Conservation (phyloP, 108 stramenopile species). For the Fistulifera solaris region DNA sequence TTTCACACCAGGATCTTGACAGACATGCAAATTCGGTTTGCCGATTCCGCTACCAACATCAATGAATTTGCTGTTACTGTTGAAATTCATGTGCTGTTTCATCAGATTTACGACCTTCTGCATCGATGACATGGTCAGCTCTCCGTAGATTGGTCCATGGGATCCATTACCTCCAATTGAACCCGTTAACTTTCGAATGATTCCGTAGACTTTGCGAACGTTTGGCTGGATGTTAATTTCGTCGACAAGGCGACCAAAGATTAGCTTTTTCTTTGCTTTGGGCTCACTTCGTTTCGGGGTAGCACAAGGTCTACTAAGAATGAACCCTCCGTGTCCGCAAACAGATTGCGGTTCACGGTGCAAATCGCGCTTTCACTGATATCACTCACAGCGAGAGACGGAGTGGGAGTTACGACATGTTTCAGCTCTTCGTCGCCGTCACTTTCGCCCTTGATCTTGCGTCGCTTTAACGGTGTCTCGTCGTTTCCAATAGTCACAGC, state of each 20-base stretch:
- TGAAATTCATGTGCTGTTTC: slow-evolving; percentile 67
- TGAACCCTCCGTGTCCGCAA: too few species aligned
- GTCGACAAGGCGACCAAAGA: slow-evolving; percentile 31
- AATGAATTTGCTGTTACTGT: slow-evolving; percentile 75
- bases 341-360: too few species aligned
- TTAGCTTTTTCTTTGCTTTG: slow-evolving; percentile 21
- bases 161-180: slow-evolving; percentile 84
- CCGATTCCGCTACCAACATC: slow-evolving; percentile 97
- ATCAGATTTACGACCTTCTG: slow-evolving; percentile 82
- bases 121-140: slow-evolving; percentile 85
- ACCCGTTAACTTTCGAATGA: slow-evolving; percentile 73
- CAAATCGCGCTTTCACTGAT: too few species aligned
- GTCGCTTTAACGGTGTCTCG: too few species aligned
- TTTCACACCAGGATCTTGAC: slow-evolving; percentile 78
- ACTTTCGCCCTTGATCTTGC: too few species aligned
- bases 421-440: too few species aligned
- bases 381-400: too few species aligned
- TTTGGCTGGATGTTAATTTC: slow-evolving; percentile 29
- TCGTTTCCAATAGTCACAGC: too few species aligned
- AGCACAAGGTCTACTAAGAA: background rate
- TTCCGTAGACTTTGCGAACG: slow-evolving; percentile 40
- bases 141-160: slow-evolving; percentile 91
- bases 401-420: too few species aligned
- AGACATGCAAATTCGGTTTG: slow-evolving; percentile 96
- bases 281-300: background rate